A percentile compares a stretch with the other conserved stretches of the same genome.
Evolutionary conservation across 345 rosid genomes (phyloP).

Genomic region (Boechera divaricarpa): DNA sequence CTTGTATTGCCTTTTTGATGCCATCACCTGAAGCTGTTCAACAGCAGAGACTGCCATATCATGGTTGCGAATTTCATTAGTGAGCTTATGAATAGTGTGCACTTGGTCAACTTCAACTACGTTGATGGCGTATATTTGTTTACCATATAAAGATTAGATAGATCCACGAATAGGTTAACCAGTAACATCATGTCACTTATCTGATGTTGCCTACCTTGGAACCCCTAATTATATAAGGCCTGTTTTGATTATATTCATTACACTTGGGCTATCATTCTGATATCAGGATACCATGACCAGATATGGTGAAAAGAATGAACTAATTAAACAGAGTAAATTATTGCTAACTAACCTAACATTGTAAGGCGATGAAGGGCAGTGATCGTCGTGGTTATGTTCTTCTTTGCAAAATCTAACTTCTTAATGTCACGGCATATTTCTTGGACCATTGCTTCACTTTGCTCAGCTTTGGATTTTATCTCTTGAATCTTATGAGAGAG

Average conservation of each 20-base stretch:
- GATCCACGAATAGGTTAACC: slow-evolving; percentile 2
- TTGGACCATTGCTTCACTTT: slow-evolving; percentile 99
- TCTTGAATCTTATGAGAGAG: slow-evolving; percentile 91
- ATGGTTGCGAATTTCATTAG: slow-evolving; percentile 36
- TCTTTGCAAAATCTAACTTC: slow-evolving; percentile 98
- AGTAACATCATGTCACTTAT: slow-evolving; percentile 25
- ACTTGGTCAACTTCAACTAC: slow-evolving; percentile 11
- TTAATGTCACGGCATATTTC: slow-evolving; percentile 99
- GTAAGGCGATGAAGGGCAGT: slow-evolving; percentile 99
- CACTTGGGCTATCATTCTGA: slow-evolving; percentile 7
- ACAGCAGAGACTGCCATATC: slow-evolving; percentile 86
- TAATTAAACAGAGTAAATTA: neutral
- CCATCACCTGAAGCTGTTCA: slow-evolving; percentile 98
- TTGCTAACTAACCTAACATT: slow-evolving; percentile 77
- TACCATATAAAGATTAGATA: slow-evolving; percentile 14
- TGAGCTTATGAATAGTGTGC: slow-evolving; percentile 15
- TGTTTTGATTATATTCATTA: neutral
- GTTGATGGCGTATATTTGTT: neutral
- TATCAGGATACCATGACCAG: slow-evolving; percentile 1
- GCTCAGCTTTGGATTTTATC: slow-evolving; percentile 98
- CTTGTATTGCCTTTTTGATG: slow-evolving; percentile 93
- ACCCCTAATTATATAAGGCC: slow-evolving; percentile 1
- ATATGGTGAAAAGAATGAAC: slow-evolving; percentile 8
- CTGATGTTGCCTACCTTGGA: slow-evolving; percentile 11
- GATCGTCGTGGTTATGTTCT: slow-evolving; percentile 96